Evolutionary conservation across 2,329 filamentous ascomycete species (phyloP), one percentile per base, ranked within the genome.

Genomic region (Phialophora tarda): DNA sequence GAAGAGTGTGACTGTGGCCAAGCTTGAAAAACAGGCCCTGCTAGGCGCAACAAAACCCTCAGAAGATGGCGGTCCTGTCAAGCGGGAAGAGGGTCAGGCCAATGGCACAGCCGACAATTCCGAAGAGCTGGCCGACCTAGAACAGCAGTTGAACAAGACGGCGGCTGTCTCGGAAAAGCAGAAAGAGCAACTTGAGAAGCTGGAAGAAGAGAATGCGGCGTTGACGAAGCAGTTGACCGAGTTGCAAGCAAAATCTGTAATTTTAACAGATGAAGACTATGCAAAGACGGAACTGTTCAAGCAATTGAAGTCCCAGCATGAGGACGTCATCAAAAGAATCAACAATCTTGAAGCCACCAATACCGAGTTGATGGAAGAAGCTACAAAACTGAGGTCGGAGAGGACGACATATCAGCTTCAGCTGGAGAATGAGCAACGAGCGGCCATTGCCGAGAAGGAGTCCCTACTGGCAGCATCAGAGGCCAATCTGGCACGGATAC

Each of bases 271-370:
- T 74, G 95, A 99, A 69, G 95, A 99, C 73, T 98, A 96, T 75
- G 89, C 93, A 48, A 89, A 92, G 64, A 97, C 93, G 4, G 93
- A 97, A 73, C 85, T 97, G 2, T 99, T 97, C 84, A 98, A 97
- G 79, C 88, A 91, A 69, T 86, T 97, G 75, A 96, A 93, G 79
- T 86, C 86, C 26, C 92, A 97, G 74, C 91, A 96, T 73, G 95
- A 98, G 74, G 94, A 98, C 73, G 86, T 96, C 8, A 92, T 97
- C 72, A 94, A 92, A 77, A 89, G 92, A 44, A 89, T 97, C 74
- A 99, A 99, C 77, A 89, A 94, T 73, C 80, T 98, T 14, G 94
- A 98, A 78, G 92, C 92, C 3, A 91, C 89, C 12, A 97, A 97
- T 77, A 89, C 90, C 66, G 89, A 93, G 71, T 78, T 98, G 32